Evolutionary conservation across 2,329 filamentous ascomycete genomes (phyloP).

Genomic region (Hymenoscyphus infarciens): DNA sequence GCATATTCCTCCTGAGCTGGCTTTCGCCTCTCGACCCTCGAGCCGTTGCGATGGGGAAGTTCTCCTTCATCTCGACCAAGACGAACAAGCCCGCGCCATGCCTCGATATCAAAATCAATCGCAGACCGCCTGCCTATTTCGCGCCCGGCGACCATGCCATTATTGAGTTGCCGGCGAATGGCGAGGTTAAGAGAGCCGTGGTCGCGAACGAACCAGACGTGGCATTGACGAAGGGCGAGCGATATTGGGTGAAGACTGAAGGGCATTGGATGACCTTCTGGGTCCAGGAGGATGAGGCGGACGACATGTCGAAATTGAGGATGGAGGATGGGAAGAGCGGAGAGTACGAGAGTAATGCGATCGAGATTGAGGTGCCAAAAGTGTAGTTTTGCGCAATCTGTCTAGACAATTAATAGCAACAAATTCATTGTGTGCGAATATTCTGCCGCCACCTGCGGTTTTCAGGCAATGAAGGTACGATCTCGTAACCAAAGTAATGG

Average conservation of each 20-base stretch:
- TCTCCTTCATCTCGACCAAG: slow-evolving; percentile 32
- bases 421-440: too few relatives aligned
- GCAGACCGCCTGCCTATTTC: slow-evolving; percentile 29
- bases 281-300: slow-evolving; percentile 18
- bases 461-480: too few relatives aligned
- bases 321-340: slow-evolving; percentile 13
- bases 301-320: slow-evolving; percentile 9
- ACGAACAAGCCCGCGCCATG: slow-evolving; percentile 17
- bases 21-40: slow-evolving; percentile 37
- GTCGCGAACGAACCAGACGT: slow-evolving; percentile 30
- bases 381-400: background rate
- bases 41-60: slow-evolving; percentile 33
- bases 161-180: slow-evolving; percentile 32
- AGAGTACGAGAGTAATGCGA: slow-evolving; percentile 17
- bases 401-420: too few relatives aligned
- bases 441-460: too few relatives aligned
- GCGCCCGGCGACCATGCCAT: slow-evolving; percentile 26
- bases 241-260: slow-evolving; percentile 35
- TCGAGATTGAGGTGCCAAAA: slow-evolving; percentile 11
- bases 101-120: slow-evolving; percentile 26
- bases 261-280: slow-evolving; percentile 39
- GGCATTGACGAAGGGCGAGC: slow-evolving; percentile 31
- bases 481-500: too few relatives aligned
- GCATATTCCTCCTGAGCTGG: slow-evolving; percentile 39
- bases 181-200: slow-evolving; percentile 26